These are phyloP conservation scores for Scheffersomyces ergatensis DNA, from an alignment of 805 yeast species.

Conservation along the genomic window DNA sequence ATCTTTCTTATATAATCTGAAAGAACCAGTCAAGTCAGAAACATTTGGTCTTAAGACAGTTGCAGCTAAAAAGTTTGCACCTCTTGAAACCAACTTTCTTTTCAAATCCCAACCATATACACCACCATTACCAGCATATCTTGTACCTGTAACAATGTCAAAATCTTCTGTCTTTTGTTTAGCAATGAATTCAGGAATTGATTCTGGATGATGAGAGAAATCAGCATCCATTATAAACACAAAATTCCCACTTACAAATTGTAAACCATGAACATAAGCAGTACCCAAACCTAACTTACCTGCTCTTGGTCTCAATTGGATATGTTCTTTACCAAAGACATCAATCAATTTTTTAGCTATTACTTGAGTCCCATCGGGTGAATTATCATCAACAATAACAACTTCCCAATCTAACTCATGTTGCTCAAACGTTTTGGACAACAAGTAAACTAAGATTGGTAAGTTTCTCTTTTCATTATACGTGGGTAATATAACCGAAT, in stretches of 20 bases:
- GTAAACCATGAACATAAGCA: constrained; percentile 75
- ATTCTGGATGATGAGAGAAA: constrained; percentile 78
- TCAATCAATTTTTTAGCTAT: constrained; percentile 59
- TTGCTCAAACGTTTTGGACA: constrained; percentile 64
- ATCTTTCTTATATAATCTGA: constrained; percentile 69
- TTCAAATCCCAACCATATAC: constrained; percentile 84
- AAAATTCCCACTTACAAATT: constrained; percentile 68
- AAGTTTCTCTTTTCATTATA: constrained; percentile 65
- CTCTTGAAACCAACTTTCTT: constrained; percentile 73
- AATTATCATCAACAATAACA: constrained; percentile 72
- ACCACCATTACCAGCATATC: constrained; percentile 80
- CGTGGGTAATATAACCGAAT: constrained; percentile 74
- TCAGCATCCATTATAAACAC: constrained; percentile 85
- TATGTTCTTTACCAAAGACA: constrained; percentile 58
- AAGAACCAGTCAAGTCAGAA: constrained; percentile 74
- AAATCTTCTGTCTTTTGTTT: constrained; percentile 53
- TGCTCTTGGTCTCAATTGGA: constrained; percentile 66
- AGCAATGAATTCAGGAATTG: constrained; percentile 71
- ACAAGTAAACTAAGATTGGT: constrained; percentile 67
- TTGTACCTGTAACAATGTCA: constrained; percentile 59
- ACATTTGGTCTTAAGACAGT: constrained; percentile 69
- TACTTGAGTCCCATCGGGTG: constrained; percentile 81
- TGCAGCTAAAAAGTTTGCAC: constrained; percentile 77
- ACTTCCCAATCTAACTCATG: constrained; percentile 70
- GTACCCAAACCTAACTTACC: constrained; percentile 81